A percentile compares a stretch with the other conserved stretches of the same genome.
Conservation (phyloP, 2,329 filamentous ascomycete genomes). For the Tolypocladium album region DNA sequence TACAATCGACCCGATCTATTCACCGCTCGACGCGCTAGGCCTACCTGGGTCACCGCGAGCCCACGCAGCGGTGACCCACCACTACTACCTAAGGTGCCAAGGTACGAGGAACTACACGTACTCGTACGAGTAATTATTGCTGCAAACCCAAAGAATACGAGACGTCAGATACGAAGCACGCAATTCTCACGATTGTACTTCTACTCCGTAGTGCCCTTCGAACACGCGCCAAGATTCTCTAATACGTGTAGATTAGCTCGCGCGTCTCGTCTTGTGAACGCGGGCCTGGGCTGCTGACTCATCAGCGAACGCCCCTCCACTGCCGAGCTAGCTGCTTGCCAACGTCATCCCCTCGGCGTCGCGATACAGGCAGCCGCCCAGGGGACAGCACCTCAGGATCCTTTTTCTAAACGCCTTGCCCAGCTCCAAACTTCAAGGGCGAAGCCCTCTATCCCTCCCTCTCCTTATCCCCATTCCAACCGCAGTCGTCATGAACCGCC, state of each 20-base stretch:
- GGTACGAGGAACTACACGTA: no score
- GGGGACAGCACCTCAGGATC: neutral
- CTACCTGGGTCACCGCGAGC: neutral
- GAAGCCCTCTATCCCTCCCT: neutral
- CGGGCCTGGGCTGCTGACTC: neutral
- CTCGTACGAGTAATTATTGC: no score
- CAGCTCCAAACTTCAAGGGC: neutral
- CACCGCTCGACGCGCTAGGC: neutral
- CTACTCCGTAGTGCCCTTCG: no score
- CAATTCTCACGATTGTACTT: no score
- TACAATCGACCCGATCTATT: neutral
- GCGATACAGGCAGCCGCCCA: neutral
- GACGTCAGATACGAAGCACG: no score
- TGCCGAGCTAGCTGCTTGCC: neutral
- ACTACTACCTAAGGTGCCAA: no score
- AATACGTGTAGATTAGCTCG: no score
- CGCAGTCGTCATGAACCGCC: slow-evolving; percentile 66
- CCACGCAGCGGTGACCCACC: no score
- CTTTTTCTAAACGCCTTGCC: neutral
- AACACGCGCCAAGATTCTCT: no score
- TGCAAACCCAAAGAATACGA: no score
- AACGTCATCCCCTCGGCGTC: neutral
- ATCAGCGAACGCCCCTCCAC: neutral
- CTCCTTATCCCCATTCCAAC: neutral
- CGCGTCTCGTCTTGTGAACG: no score